Percentiles rank a stretch among this genome's conserved stretches.
Evolutionary conservation across 2,329 filamentous ascomycete genomes (phyloP).

Genomic region (Claviceps digitariae): DNA sequence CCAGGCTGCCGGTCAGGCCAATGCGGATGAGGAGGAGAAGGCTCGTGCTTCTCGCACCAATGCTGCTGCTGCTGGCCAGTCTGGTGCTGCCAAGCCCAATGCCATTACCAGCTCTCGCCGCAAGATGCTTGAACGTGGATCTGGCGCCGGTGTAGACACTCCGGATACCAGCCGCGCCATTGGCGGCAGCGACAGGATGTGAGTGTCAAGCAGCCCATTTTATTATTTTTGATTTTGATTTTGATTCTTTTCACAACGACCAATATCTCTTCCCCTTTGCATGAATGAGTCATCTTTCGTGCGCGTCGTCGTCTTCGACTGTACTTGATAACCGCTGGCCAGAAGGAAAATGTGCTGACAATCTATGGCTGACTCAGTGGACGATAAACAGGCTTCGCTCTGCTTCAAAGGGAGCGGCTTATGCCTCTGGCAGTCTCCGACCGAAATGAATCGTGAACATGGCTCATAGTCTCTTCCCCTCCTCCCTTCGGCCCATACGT

Average conservation of each 20-base stretch:
- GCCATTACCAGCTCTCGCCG: conserved; percentile 66
- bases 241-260: no score
- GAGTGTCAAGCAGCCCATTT: conserved; percentile 55
- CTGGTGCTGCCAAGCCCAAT: conserved; percentile 54
- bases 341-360: conserved; percentile 58
- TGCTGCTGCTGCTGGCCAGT: conserved; percentile 49
- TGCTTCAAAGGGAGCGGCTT: conserved; percentile 56
- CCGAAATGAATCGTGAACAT: conserved; percentile 18
- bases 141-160: conserved; percentile 46
- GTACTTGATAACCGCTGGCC: conserved; percentile 60
- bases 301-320: conserved; percentile 72
- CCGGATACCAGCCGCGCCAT: conserved; percentile 62
- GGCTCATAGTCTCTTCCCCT: conserved; percentile 1
- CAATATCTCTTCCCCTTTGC: no score
- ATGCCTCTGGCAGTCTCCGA: conserved; percentile 26
- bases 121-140: conserved; percentile 64
- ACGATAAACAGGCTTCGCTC: conserved; percentile 75
- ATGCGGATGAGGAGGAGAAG: conserved; percentile 66
- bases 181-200: conserved; percentile 86
- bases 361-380: conserved; percentile 70
- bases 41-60: conserved; percentile 53
- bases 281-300: conserved; percentile 45
- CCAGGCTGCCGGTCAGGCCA: conserved; percentile 55
- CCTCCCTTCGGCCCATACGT: conserved; percentile 2
- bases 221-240: background rate